Evolutionary conservation across 1,284 basidiomycete species (phyloP), one percentile per base, ranked within the genome.

Genomic region (Apiotrichum veenhuisii): DNA sequence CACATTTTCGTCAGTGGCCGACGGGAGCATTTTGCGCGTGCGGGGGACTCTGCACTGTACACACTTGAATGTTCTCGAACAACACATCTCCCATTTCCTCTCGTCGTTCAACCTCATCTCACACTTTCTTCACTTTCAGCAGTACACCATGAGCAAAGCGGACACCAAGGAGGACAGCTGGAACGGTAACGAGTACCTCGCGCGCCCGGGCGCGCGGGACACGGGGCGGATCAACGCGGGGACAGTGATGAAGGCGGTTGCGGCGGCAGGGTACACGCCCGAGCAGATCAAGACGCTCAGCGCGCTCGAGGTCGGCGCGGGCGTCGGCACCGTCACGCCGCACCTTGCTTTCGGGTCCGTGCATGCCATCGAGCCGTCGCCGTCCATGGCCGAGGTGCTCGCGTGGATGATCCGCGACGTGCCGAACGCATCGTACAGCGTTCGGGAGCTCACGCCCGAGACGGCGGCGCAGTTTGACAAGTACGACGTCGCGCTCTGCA

Each of bases 261-360:
- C 37, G 2, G 40, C 51, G 1, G 62, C 64, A 1, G 65, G 64
- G 2, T 20, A 64, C 26, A 27, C 53, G 11, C 30, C 61, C 3
- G 25, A 48, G 1, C 5, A 36, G 18, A 50, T 52, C 42, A n/a
- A 25, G 33, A 20, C 20, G 9, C 50, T 70, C 27, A 40, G 68
- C 52, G 54, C 70, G 7, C 59, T 72, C 41, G 72, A 74, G 50
- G 63, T 74, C 23, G 72, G 72, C 12, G 64, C 63, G 47, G 72
- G 72, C 22, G 62, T 64, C 8, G 71, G 71, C 49, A 55, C 67
- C 11, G 72, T 74, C 2, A 73, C 71, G 5, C 38, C 53, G 2
- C 63, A 69, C 52, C 59, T 66, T 36, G 33, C 52, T 14, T 74
- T 73, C 55, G 38, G 53, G 22, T 52, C 58, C 17, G 59, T 74